Evolutionary conservation across 1,139 yeast genomes (phyloP).

Genomic region (Blastobotrys elegans): DNA sequence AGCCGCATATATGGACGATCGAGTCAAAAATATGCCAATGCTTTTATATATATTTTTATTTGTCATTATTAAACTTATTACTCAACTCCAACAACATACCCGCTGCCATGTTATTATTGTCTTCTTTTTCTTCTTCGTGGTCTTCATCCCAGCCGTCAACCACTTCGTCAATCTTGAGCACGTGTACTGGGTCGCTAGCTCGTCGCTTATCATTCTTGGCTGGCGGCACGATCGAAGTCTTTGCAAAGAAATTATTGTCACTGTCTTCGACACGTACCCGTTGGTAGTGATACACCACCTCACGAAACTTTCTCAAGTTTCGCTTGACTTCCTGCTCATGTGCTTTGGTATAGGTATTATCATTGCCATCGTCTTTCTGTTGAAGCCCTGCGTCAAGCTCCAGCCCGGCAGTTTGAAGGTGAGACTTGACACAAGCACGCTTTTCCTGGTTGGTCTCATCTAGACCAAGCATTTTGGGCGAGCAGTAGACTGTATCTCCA

Average conservation of each 20-base stretch:
- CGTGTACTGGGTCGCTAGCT: background rate
- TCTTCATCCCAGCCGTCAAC: background rate
- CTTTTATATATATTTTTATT: too few relatives aligned
- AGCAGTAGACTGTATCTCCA: slow-evolving; percentile 10
- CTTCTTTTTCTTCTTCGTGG: background rate
- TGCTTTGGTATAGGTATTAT: background rate
- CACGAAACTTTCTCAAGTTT: background rate
- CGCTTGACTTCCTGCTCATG: background rate
- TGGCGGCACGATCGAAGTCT: background rate
- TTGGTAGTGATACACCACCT: background rate
- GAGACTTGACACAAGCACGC: background rate
- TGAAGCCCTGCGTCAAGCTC: background rate
- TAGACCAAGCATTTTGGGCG: slow-evolving; percentile 12
- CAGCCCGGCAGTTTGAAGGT: background rate
- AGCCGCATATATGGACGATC: too few relatives aligned
- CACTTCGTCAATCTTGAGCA: background rate
- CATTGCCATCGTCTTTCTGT: background rate
- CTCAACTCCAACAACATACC: background rate
- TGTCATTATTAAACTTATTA: background rate
- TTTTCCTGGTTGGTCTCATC: background rate
- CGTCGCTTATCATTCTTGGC: background rate
- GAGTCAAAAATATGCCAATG: too few relatives aligned
- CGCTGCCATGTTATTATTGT: background rate
- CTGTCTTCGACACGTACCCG: slow-evolving; percentile 1
- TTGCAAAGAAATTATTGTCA: background rate